These are phyloP conservation scores for Phylloporus rhodoxanthus DNA, from an alignment of 768 basidiomycete genomes.

Conservation along the genomic window DNA sequence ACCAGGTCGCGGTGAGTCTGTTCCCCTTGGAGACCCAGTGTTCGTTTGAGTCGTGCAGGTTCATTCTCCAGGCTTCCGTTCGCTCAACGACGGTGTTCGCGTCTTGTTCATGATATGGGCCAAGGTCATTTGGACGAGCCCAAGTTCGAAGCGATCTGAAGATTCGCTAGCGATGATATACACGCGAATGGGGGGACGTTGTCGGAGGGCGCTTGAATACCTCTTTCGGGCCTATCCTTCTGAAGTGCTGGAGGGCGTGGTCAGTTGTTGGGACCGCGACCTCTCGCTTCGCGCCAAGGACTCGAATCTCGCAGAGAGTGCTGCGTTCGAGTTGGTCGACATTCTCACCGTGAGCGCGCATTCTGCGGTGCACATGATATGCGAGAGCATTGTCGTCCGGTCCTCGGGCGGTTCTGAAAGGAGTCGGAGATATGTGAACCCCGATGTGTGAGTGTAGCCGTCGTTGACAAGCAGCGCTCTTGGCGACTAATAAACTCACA, in stretches of 20 bases:
- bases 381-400: slow-evolving; percentile 71
- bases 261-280: slow-evolving; percentile 76
- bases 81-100: slow-evolving; percentile 77
- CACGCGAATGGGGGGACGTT: slow-evolving; percentile 58
- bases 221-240: slow-evolving; percentile 74
- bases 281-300: slow-evolving; percentile 40
- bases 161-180: slow-evolving; percentile 65
- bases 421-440: slow-evolving; percentile 55
- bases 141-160: slow-evolving; percentile 43
- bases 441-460: slow-evolving; percentile 53
- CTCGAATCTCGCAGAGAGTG: slow-evolving; percentile 37
- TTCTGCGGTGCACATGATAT: slow-evolving; percentile 81
- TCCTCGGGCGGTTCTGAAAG: slow-evolving; percentile 52
- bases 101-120: slow-evolving; percentile 75
- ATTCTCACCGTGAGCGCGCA: slow-evolving; percentile 79
- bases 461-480: not conserved
- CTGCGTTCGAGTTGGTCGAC: slow-evolving; percentile 79
- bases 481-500: slow-evolving; percentile 27
- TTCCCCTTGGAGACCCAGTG: not conserved
- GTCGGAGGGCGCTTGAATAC: slow-evolving; percentile 76
- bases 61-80: slow-evolving; percentile 68
- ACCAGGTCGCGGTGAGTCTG: slow-evolving; percentile 50
- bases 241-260: slow-evolving; percentile 78
- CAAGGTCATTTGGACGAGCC: slow-evolving; percentile 46
- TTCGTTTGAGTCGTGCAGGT: slow-evolving; percentile 32